Evolutionary conservation across 2,329 filamentous ascomycete genomes (phyloP).

Genomic region (Pseudonectria foliicola): DNA sequence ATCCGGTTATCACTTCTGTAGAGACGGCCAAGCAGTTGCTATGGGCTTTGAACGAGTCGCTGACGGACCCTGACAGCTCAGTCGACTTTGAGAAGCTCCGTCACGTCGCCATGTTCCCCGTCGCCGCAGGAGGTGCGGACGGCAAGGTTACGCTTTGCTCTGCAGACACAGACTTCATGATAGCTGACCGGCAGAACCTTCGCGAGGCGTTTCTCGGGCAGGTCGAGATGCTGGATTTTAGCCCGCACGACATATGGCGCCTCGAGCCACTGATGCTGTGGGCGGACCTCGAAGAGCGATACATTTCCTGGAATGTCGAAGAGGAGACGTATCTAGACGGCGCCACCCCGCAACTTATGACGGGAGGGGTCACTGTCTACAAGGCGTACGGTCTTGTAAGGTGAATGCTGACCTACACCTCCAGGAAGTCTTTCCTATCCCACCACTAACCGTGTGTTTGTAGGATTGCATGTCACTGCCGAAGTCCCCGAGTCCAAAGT

Average conservation of each 20-base stretch:
- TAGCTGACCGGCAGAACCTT: conserved; percentile 13
- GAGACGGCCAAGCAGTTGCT: conserved; percentile 11
- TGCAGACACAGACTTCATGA: conserved; percentile 15
- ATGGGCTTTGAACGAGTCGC: conserved; percentile 9
- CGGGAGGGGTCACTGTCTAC: conserved; percentile 5
- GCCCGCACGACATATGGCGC: conserved; percentile 13
- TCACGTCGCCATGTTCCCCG: conserved; percentile 11
- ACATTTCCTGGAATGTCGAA: conserved; percentile 12
- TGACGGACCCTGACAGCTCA: conserved; percentile 12
- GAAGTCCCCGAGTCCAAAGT: conserved; percentile 11
- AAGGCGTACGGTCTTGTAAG: conserved; percentile 14
- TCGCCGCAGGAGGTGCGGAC: conserved; percentile 3
- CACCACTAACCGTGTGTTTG: conserved; percentile 2
- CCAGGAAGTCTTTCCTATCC: too few relatives aligned
- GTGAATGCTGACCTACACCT: conserved; percentile 6
- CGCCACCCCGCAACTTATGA: not conserved
- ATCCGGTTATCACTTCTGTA: conserved; percentile 6
- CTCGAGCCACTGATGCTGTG: conserved; percentile 12
- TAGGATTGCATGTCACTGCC: conserved; percentile 15
- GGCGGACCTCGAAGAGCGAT: conserved; percentile 15
- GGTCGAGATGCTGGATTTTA: conserved; percentile 13
- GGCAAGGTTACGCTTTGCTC: conserved; percentile 11
- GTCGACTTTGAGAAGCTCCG: conserved; percentile 12
- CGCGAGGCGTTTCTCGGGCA: conserved; percentile 12
- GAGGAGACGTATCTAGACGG: conserved; percentile 3